These are phyloP conservation scores for Penicillium lividum DNA, from an alignment of 495 filamentous ascomycete genomes.

Conservation along the genomic window DNA sequence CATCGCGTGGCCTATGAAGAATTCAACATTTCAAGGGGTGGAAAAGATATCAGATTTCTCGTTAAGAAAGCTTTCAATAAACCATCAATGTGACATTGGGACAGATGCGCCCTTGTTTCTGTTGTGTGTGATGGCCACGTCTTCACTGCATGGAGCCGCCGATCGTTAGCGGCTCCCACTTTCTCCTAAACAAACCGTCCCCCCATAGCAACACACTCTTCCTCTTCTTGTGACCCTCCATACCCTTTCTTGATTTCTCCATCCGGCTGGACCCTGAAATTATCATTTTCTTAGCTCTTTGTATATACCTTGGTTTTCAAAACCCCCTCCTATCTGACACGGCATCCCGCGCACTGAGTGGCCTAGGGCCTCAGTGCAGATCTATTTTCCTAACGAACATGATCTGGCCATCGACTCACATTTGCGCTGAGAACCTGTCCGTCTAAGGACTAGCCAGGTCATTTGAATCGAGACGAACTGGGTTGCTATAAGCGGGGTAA, in stretches of 20 bases:
- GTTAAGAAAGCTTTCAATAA: neutral
- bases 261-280: conserved; percentile 1
- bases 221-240: conserved; percentile 8
- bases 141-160: conserved; percentile 30
- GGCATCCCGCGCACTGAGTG: conserved; percentile 36
- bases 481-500: neutral
- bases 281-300: neutral
- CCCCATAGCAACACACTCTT: conserved; percentile 17
- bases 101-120: conserved; percentile 18
- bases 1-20: conserved; percentile 22
- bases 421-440: conserved; percentile 23
- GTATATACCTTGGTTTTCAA: neutral
- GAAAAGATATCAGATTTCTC: conserved; percentile 6
- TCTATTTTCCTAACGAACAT: conserved; percentile 37
- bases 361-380: conserved; percentile 42
- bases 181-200: conserved; percentile 29
- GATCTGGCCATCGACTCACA: conserved; percentile 29
- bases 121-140: conserved; percentile 32
- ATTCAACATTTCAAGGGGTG: conserved; percentile 13
- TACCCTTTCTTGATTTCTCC: conserved; percentile 1
- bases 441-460: conserved; percentile 16
- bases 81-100: neutral
- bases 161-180: conserved; percentile 35
- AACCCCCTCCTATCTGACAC: conserved; percentile 6
- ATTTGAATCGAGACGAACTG: neutral